Evolutionary conservation across 1,139 yeast genomes (phyloP).

Genomic region (Candida tropicalis): DNA sequence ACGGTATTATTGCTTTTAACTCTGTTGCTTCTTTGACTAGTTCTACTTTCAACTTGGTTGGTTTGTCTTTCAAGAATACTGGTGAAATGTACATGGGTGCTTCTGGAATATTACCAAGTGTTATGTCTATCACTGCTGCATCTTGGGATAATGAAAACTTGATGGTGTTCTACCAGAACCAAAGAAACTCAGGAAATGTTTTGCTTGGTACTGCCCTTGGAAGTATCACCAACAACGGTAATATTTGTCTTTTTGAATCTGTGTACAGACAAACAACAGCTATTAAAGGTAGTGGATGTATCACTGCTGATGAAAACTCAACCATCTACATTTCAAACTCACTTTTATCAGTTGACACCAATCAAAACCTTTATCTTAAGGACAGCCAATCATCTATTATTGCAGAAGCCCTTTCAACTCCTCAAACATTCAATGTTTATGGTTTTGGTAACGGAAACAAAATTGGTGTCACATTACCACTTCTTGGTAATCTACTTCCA

Average conservation of each 20-base stretch:
- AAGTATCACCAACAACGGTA: slow-evolving; percentile 30
- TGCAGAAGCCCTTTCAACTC: slow-evolving; percentile 21
- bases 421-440: slow-evolving; percentile 28
- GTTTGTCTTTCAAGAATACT: slow-evolving; percentile 25
- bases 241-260: slow-evolving; percentile 30
- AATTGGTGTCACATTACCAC: slow-evolving; percentile 24
- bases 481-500: too few species aligned
- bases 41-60: slow-evolving; percentile 24
- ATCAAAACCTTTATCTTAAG: slow-evolving; percentile 28
- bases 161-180: slow-evolving; percentile 24
- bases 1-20: slow-evolving; percentile 28
- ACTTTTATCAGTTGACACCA: slow-evolving; percentile 17
- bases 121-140: slow-evolving; percentile 23
- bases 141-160: slow-evolving; percentile 31
- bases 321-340: slow-evolving; percentile 24
- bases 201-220: slow-evolving; percentile 24
- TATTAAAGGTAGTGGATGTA: slow-evolving; percentile 33
- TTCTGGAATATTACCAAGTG: slow-evolving; percentile 23
- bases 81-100: slow-evolving; percentile 33
- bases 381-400: slow-evolving; percentile 22
- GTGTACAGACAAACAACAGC: slow-evolving; percentile 27
- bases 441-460: slow-evolving; percentile 36
- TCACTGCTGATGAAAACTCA: slow-evolving; percentile 25
- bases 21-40: slow-evolving; percentile 20
- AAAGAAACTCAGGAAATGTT: slow-evolving; percentile 22